Evolutionary conservation across 345 rosid genomes (phyloP).

Genomic region (Brassica nigra): DNA sequence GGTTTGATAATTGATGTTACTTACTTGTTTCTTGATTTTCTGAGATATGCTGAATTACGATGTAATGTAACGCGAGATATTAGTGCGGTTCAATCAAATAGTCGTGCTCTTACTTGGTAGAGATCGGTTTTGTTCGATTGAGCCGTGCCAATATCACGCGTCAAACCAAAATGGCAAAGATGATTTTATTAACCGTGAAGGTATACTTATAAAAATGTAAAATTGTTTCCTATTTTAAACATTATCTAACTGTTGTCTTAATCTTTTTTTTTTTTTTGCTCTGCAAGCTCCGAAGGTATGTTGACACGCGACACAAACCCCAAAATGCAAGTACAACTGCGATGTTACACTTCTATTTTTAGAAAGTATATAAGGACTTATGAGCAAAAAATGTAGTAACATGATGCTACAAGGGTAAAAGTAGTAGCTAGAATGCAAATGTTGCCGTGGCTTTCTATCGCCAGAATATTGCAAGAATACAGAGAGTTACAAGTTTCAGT

Average conservation of each 20-base stretch:
- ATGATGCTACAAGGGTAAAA: background rate
- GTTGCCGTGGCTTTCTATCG: background rate
- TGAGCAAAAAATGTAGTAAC: background rate
- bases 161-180: background rate
- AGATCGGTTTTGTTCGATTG: conserved; percentile 70
- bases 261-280: background rate
- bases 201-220: background rate
- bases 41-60: background rate
- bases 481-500: background rate
- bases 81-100: conserved; percentile 89
- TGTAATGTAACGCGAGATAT: conserved; percentile 55
- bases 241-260: background rate
- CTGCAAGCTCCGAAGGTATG: background rate
- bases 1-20: background rate
- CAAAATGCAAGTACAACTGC: conserved; percentile 30
- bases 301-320: conserved; percentile 8
- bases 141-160: conserved; percentile 99
- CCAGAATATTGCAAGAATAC: background rate
- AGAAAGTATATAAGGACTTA: conserved; percentile 3
- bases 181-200: background rate
- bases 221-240: background rate
- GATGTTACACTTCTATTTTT: background rate
- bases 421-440: conserved; percentile 2
- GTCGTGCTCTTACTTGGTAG: conserved; percentile 39
- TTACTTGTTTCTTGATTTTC: background rate